Base-by-base conservation (phyloP, 225 moss, liverwort and hornwort genomes). In the Antitrichia curtipendula region DNA sequence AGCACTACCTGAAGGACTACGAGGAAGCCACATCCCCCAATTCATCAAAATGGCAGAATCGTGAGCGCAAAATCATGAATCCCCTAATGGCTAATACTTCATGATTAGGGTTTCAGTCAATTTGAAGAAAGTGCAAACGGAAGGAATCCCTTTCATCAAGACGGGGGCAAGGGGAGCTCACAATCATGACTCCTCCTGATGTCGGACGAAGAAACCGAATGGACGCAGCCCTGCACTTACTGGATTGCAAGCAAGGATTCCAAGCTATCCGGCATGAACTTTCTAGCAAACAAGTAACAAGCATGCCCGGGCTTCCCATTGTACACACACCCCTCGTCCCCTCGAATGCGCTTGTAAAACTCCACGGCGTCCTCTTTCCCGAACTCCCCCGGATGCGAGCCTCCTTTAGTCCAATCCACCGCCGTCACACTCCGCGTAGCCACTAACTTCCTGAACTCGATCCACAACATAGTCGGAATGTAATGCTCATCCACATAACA, bases 401-500 rank as follows among this genome's bases (percentile, higher is more conserved):
- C 94, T 16, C 94, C 93, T 84, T 27, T 89, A 2, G 90, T 91
- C 94, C 94, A 95, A 75, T 95, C 94, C 57, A 93, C 93, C 3
- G 93, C 92, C 16, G 94, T 95, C 77, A 93, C 89, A 41, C 93
- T 95, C 87, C 93, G 90, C 90, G 38, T 83, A 16, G 94, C 92
- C 54, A 95, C 89, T 54, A 61, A 10, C 21, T 85, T 85, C 64
- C 69, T 45, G 65, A 90, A 93, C 86, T 93, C 92, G 66, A 95
- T 95, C 78, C 81, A 91, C 89, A 95, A 57, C 94, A 95, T 93
- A 36, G 94, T 93, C 6, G 94, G 89, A 62, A 95, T 92, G 82
- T 95, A 95, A 40, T 95, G 94, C 89, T 95, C 94, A 69, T 95
- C 94, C 66, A 95, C 94, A 7, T 95, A 95, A 74, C 93, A 95